Base-by-base conservation (phyloP, 768 basidiomycete genomes). In the Suillus weaverae region DNA sequence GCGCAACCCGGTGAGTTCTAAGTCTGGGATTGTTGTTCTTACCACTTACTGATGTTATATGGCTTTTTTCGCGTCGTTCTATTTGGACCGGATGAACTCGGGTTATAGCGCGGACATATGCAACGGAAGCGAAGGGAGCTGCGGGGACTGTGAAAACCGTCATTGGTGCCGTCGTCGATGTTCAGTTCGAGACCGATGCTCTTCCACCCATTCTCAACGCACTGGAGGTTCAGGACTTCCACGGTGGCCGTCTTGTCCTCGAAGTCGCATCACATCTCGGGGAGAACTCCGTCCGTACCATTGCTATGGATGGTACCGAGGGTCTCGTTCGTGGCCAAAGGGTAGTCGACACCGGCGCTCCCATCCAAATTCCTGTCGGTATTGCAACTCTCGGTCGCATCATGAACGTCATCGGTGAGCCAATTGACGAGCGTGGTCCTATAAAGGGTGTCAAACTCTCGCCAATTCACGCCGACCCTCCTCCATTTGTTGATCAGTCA, bases 271-370 rank as follows among this genome's bases (percentile, higher is more conserved):
- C 95, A 67, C 97, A 99, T 78, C 85, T 99, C 63, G 97, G 97
- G 78, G 97, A 99, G 84, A 99, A 99, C 87, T 92, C 95, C 30
- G 95, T 97, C 79, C 94, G 97, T 74, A 97, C 94, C 80, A 99
- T 99, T 87, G 97, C 97, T 74, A 99, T 99, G 97, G 97, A 98
- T 76, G 96, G 97, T 89, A 99, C 97, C 63, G 97, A 97, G 81
- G 97, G 97, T 92, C 93, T 99, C 75, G 96, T 99, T 70, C 95
- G 97, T 81, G 97, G 97, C 55, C 92, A 96, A 79, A 95, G 89
- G 83, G 97, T 99, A 75, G 75, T 97, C 73, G 97, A 99, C 81
- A 97, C 97, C 50, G 97, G 97, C 76, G 83, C 90, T 59, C 97
- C 97, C 80, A 99, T 99, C 81, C 85, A 86, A 81, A 94, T 99